Evolutionary conservation across 345 rosid species (phyloP).

Genomic region (Nephelium lappaceum): DNA sequence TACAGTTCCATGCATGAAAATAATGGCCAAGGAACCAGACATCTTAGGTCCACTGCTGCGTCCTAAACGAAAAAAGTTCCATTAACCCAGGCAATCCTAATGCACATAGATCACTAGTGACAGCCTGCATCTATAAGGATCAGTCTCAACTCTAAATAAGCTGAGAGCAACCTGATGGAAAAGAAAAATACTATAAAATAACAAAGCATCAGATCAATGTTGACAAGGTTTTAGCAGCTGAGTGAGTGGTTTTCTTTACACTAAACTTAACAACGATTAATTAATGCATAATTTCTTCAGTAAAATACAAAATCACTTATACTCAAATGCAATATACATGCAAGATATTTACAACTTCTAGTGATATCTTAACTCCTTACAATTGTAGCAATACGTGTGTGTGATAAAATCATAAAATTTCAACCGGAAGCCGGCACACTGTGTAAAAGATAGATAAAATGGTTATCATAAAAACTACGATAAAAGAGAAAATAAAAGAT

Average conservation of each 20-base stretch:
- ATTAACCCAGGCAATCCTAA: neutral
- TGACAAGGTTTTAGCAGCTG: neutral
- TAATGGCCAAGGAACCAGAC: neutral
- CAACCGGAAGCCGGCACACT: neutral
- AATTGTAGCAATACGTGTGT: neutral
- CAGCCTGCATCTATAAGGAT: neutral
- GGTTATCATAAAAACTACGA: constrained; percentile 5
- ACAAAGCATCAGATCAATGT: neutral
- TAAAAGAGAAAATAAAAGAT: constrained; percentile 25
- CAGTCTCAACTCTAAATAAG: neutral
- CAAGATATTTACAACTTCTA: neutral
- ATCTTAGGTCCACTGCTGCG: neutral
- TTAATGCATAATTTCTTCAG: neutral
- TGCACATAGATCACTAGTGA: neutral
- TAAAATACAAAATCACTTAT: neutral
- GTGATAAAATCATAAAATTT: neutral
- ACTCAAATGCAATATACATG: neutral
- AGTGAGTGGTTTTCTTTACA: neutral
- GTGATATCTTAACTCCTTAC: neutral
- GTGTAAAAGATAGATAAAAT: neutral
- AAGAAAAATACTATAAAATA: neutral
- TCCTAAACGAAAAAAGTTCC: neutral
- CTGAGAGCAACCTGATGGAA: neutral
- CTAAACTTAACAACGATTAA: neutral
- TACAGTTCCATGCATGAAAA: neutral